A percentile compares a stretch with the other conserved stretches of the same genome.
Conservation (phyloP, 108 stramenopile species). For the Phaeodactylum tricornutum region DNA sequence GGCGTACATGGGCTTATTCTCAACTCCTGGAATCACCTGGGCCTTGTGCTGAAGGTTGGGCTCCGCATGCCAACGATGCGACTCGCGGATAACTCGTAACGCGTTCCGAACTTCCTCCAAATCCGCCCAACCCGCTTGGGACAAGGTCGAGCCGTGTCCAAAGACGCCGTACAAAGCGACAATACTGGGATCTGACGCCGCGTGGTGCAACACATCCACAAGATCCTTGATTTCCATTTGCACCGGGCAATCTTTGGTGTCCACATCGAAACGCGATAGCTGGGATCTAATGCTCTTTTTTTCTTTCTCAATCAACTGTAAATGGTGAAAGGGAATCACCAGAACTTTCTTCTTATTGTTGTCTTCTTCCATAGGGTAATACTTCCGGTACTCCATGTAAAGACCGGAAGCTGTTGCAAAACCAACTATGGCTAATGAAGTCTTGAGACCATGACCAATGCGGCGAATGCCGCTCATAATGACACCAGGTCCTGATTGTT, state of each 20-base stretch:
- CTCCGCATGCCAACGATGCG: slow-evolving; percentile 55
- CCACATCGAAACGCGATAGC: background rate
- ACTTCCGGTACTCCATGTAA: background rate
- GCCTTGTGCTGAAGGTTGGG: slow-evolving; percentile 14
- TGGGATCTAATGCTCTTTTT: slow-evolving; percentile 6
- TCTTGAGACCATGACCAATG: slow-evolving; percentile 5
- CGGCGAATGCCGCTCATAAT: no score
- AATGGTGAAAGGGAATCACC: slow-evolving; percentile 47
- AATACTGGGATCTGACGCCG: slow-evolving; percentile 57
- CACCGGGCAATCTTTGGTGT: slow-evolving; percentile 2
- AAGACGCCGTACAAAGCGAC: slow-evolving; percentile 53
- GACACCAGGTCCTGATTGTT: no score
- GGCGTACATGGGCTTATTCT: slow-evolving; percentile 30
- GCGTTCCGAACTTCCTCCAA: slow-evolving; percentile 72
- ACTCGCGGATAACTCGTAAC: slow-evolving; percentile 48
- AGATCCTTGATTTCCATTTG: slow-evolving; percentile 36
- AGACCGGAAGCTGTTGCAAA: background rate
- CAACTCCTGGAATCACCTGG: background rate
- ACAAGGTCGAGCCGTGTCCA: slow-evolving; percentile 36
- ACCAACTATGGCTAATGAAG: slow-evolving; percentile 6
- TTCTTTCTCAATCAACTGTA: slow-evolving; percentile 49
- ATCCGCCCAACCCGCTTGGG: slow-evolving; percentile 51
- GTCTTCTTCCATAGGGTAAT: background rate
- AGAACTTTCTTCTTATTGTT: slow-evolving; percentile 37
- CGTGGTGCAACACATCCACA: slow-evolving; percentile 49